Evolutionary conservation across 768 basidiomycete species (phyloP).

Genomic region (Mrakia gelida): DNA sequence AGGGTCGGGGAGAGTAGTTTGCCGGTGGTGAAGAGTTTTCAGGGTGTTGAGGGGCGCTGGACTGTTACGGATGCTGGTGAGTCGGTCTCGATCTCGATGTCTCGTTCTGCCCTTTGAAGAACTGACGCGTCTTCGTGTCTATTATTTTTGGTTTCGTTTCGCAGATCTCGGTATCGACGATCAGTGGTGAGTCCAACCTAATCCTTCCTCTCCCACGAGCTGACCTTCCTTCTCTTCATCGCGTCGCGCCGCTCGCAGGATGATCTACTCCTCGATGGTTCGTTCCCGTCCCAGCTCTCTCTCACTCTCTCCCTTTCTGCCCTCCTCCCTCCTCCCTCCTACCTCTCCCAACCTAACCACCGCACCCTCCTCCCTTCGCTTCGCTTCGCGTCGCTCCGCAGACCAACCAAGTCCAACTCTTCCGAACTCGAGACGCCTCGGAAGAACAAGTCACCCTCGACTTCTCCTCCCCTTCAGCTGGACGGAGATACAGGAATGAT

Average conservation of each 20-base stretch:
- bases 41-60: slow-evolving; percentile 75
- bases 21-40: slow-evolving; percentile 54
- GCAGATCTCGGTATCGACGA: slow-evolving; percentile 85
- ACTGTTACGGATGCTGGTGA: slow-evolving; percentile 70
- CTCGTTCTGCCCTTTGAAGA: too few relatives aligned
- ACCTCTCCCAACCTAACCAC: slow-evolving; percentile 36
- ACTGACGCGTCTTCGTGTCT: neutral
- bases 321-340: slow-evolving; percentile 29
- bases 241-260: slow-evolving; percentile 37
- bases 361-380: too few relatives aligned
- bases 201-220: too few relatives aligned
- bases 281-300: slow-evolving; percentile 40
- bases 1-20: slow-evolving; percentile 42
- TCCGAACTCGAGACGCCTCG: slow-evolving; percentile 38
- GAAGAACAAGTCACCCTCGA: slow-evolving; percentile 24
- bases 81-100: neutral
- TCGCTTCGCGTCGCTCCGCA: slow-evolving; percentile 30
- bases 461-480: slow-evolving; percentile 32
- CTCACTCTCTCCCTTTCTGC: too few relatives aligned
- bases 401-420: slow-evolving; percentile 42
- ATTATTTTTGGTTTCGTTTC: too few relatives aligned
- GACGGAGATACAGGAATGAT: slow-evolving; percentile 15
- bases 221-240: too few relatives aligned
- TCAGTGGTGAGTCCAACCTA: slow-evolving; percentile 50
- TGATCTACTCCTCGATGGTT: slow-evolving; percentile 90